phyloP scores from a whole-genome alignment of 352 stramenopile species.

The Vaucheria bursata region DNA sequence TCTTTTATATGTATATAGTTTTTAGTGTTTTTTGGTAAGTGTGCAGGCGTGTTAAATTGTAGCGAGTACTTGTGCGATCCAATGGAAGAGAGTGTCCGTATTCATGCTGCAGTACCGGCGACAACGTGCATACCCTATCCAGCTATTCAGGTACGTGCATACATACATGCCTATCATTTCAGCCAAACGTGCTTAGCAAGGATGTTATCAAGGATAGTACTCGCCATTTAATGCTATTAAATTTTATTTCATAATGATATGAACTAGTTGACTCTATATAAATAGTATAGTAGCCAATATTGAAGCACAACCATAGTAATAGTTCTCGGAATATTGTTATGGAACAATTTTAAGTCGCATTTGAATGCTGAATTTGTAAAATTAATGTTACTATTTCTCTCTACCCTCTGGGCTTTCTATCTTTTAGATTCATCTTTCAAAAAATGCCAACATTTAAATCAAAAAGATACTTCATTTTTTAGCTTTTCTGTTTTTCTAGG shows the following conservation, averaged over 20 bases:
- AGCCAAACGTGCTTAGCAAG: not conserved
- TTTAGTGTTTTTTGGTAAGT: not conserved
- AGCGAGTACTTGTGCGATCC: conserved; percentile 63
- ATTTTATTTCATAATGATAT: not conserved
- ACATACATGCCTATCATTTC: not conserved
- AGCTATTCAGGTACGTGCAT: not conserved
- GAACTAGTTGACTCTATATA: not conserved
- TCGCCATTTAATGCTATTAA: not conserved
- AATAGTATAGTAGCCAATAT: not conserved
- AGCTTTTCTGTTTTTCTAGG: no score
- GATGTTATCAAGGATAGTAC: not conserved
- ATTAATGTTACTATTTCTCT: no score
- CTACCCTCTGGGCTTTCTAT: no score
- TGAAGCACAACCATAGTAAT: not conserved
- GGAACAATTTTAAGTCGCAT: no score
- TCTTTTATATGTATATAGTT: not conserved
- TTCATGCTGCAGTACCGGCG: not conserved
- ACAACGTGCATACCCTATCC: not conserved
- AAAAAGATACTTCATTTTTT: no score
- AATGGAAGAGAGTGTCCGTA: conserved; percentile 16
- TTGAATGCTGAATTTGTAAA: no score
- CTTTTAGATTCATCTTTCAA: no score
- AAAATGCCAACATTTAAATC: no score
- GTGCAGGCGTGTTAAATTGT: conserved; percentile 56
- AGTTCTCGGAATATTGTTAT: no score